Conservation (phyloP, 2,329 filamentous ascomycete species). For the Dactylonectria estremocensis region DNA sequence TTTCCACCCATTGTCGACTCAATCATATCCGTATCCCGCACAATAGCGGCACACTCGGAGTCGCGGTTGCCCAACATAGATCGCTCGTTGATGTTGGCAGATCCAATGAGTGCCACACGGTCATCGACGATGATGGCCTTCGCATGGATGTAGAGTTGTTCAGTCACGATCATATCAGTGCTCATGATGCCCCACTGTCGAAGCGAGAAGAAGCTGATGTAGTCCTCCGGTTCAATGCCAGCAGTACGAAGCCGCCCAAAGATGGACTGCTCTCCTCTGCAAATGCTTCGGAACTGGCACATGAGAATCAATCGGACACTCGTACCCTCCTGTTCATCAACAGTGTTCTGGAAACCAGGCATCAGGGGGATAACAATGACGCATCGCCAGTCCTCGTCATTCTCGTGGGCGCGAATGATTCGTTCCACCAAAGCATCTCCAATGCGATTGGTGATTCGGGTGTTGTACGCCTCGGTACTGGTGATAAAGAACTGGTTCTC, state of each 20-base stretch:
- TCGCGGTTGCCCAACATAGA: conserved; percentile 95
- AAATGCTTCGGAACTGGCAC: conserved; percentile 97
- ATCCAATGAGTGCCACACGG: conserved; percentile 92
- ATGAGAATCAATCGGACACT: conserved; percentile 97
- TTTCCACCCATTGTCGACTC: conserved; percentile 92
- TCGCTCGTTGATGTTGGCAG: conserved; percentile 98
- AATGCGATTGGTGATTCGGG: conserved; percentile 92
- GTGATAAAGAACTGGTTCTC: conserved; percentile 99
- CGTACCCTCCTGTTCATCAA: conserved; percentile 93
- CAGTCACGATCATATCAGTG: conserved; percentile 87
- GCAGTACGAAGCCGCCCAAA: conserved; percentile 86
- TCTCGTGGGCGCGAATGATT: conserved; percentile 86
- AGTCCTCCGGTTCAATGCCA: conserved; percentile 93
- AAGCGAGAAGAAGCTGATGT: conserved; percentile 94
- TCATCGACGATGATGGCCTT: conserved; percentile 98
- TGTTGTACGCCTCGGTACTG: conserved; percentile 89
- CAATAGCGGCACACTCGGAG: conserved; percentile 90
- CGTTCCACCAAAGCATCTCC: conserved; percentile 95
- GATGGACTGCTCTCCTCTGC: conserved; percentile 91
- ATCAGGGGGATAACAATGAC: conserved; percentile 94
- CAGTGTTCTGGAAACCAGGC: conserved; percentile 98
- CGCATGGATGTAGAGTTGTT: conserved; percentile 98
- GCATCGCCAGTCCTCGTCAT: conserved; percentile 91
- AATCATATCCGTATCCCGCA: conserved; percentile 94
- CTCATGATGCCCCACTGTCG: conserved; percentile 94